Conservation (phyloP, 805 yeast genomes). For the Pichia membranifaciens region DNA sequence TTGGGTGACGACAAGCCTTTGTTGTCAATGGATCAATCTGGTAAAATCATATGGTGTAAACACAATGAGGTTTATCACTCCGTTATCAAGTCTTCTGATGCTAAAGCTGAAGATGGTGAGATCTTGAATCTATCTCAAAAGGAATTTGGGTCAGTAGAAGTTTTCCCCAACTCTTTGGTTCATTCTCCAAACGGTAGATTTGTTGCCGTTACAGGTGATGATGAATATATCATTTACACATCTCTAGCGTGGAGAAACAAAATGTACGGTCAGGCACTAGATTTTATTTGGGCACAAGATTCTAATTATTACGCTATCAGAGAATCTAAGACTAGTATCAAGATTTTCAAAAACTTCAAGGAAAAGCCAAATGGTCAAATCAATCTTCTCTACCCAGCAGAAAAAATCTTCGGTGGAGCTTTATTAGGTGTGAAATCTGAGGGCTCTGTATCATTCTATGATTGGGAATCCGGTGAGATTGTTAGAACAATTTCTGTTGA, state of each 20-base stretch:
- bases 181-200: conserved; percentile 98
- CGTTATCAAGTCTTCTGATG: conserved; percentile 64
- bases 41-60: conserved; percentile 86
- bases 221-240: conserved; percentile 92
- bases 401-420: conserved; percentile 84
- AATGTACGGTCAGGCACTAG: conserved; percentile 82
- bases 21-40: conserved; percentile 86
- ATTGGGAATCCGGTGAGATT: conserved; percentile 83
- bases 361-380: conserved; percentile 60
- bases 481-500: conserved; percentile 89
- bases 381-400: conserved; percentile 66
- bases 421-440: conserved; percentile 78
- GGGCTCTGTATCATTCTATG: conserved; percentile 82
- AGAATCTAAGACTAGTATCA: conserved; percentile 59
- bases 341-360: conserved; percentile 78
- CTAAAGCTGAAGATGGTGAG: conserved; percentile 70
- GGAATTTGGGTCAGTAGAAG: conserved; percentile 91
- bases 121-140: conserved; percentile 69
- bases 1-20: conserved; percentile 94
- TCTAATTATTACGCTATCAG: conserved; percentile 81
- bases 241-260: conserved; percentile 98
- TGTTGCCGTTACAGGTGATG: conserved; percentile 96
- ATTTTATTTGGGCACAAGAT: conserved; percentile 93
- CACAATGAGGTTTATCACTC: conserved; percentile 85
- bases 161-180: conserved; percentile 77